Conservation (phyloP, 139 green algal species). For the Pleodorina starrii region DNA sequence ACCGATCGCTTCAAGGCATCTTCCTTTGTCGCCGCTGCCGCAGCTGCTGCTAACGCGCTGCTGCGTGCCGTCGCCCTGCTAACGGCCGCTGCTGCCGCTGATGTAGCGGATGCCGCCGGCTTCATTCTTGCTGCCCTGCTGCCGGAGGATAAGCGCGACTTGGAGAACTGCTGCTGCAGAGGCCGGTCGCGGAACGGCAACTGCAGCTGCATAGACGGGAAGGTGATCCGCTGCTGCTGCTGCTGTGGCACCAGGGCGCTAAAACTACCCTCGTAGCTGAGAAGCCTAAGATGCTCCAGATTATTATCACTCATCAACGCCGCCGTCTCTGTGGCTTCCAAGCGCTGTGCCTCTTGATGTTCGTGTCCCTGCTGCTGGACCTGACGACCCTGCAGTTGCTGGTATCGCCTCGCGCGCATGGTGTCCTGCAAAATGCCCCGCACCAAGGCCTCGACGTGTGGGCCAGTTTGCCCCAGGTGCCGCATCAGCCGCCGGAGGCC, state of each 20-base stretch:
- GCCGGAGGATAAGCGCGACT: no score
- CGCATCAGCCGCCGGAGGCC: neutral
- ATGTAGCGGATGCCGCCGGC: no score
- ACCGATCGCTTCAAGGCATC: no score
- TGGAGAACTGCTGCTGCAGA: no score
- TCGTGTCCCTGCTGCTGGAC: neutral
- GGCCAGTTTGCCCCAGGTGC: slow-evolving; percentile 1
- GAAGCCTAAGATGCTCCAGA: neutral
- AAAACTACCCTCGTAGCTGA: neutral
- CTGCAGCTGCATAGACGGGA: neutral
- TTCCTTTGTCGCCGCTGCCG: no score
- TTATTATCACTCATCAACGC: neutral
- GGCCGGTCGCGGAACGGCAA: neutral
- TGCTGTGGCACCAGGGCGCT: neutral
- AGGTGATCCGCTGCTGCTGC: neutral
- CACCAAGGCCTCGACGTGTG: slow-evolving; percentile 34
- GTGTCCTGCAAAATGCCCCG: slow-evolving; percentile 52
- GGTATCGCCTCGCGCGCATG: neutral
- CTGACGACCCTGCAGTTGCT: slow-evolving; percentile 2
- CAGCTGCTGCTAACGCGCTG: no score
- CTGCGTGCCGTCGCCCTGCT: no score
- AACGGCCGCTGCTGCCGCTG: no score
- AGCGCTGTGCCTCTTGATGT: neutral
- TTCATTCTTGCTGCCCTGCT: no score
- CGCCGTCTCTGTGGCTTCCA: no score